Conservation (phyloP, 2,329 filamentous ascomycete genomes). For the Ceratocystis cubensis region DNA sequence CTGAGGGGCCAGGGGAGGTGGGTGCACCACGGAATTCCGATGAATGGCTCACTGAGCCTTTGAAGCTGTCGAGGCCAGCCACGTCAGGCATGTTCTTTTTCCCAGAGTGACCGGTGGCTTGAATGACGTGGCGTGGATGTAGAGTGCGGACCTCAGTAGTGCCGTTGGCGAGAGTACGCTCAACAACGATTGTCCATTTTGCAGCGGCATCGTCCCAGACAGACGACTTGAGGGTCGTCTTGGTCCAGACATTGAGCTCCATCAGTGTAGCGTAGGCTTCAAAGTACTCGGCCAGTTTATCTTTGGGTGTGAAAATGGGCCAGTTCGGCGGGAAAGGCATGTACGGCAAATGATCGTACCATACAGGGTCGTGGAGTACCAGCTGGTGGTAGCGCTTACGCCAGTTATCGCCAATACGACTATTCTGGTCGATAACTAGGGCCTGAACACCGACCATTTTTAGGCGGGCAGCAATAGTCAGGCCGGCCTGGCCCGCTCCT, state of each 20-base stretch:
- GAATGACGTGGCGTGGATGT: conserved; percentile 50
- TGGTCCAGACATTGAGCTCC: conserved; percentile 57
- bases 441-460: conserved; percentile 45
- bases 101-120: conserved; percentile 56
- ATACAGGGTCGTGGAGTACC: conserved; percentile 56
- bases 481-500: conserved; percentile 49
- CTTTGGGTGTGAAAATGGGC: conserved; percentile 60
- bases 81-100: conserved; percentile 50
- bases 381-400: conserved; percentile 50
- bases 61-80: conserved; percentile 44
- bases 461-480: conserved; percentile 45
- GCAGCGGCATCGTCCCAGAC: conserved; percentile 39
- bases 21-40: conserved; percentile 45
- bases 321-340: conserved; percentile 50
- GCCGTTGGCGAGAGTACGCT: conserved; percentile 39
- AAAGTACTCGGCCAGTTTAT: conserved; percentile 58
- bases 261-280: conserved; percentile 50
- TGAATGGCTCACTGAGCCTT: conserved; percentile 50
- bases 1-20: conserved; percentile 26
- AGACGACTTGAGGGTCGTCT: conserved; percentile 36
- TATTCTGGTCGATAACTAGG: conserved; percentile 47
- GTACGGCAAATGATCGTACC: conserved; percentile 50
- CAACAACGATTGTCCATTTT: conserved; percentile 44
- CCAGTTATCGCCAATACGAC: conserved; percentile 52
- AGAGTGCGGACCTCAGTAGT: conserved; percentile 40